Conservation (phyloP, 139 green algal species). For the Tetradesmus lagerheimii region DNA sequence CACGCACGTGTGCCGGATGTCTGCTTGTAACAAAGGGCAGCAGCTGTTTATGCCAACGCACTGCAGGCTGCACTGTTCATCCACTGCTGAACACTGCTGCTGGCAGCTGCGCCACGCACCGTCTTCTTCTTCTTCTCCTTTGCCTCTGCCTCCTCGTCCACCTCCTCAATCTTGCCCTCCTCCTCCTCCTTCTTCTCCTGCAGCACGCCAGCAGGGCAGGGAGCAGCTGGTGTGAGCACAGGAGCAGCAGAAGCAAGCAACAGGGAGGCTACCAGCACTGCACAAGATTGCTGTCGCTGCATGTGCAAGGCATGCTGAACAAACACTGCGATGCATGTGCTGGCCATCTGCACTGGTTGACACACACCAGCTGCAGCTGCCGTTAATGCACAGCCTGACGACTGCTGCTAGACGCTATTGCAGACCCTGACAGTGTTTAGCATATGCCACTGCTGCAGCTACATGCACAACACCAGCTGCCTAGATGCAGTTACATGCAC, state of each 20-base stretch:
- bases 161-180: conserved; percentile 91
- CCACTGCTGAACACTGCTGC: not conserved
- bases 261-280: not conserved
- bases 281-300: too few species aligned
- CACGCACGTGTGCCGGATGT: too few species aligned
- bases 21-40: not conserved
- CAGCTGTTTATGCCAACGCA: not conserved
- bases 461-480: too few species aligned
- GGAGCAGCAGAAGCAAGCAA: not conserved
- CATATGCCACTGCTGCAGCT: too few species aligned
- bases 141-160: conserved; percentile 82
- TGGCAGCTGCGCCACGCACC: not conserved
- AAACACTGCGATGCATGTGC: too few species aligned
- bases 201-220: not conserved
- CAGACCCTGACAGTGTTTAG: too few species aligned
- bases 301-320: too few species aligned
- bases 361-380: too few species aligned
- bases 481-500: too few species aligned
- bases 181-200: conserved; percentile 69
- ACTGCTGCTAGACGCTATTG: too few species aligned
- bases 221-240: not conserved
- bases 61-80: not conserved
- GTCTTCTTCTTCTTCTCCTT: conserved; percentile 89
- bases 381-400: too few species aligned
- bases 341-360: too few species aligned